Conservation (phyloP, 2,329 filamentous ascomycete genomes). For the Fusarium brachygibbosum region DNA sequence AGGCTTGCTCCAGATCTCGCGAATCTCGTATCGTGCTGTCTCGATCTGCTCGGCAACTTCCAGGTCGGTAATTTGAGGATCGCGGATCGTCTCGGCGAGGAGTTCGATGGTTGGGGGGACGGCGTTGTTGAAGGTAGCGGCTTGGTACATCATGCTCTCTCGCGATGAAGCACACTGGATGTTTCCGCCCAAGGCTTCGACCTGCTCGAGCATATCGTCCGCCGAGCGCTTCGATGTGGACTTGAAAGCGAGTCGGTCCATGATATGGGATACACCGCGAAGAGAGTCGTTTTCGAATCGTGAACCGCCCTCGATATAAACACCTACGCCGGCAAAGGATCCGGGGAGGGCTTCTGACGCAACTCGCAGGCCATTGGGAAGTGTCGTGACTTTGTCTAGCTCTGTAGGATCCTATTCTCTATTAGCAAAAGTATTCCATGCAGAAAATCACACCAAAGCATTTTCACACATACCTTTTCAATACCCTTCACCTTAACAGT, state of each 20-base stretch:
- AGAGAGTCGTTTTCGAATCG: constrained; percentile 90
- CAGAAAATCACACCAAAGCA: not conserved
- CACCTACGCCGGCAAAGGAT: constrained; percentile 93
- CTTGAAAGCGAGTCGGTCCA: constrained; percentile 96
- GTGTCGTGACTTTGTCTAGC: constrained; percentile 86
- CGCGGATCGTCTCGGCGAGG: constrained; percentile 92
- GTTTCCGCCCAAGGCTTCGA: constrained; percentile 92
- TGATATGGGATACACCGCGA: constrained; percentile 93
- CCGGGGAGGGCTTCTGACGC: constrained; percentile 95
- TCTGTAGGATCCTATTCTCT: constrained; percentile 79
- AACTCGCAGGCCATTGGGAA: constrained; percentile 93
- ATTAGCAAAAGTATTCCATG: not conserved
- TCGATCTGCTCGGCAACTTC: constrained; percentile 89
- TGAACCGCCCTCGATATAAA: constrained; percentile 96
- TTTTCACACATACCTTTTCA: constrained; percentile 49
- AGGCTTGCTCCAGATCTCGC: constrained; percentile 97
- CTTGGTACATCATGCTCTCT: constrained; percentile 98
- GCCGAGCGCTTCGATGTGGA: constrained; percentile 78
- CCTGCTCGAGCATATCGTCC: constrained; percentile 87
- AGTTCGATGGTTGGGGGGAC: constrained; percentile 86
- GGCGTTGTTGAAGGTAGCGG: constrained; percentile 94
- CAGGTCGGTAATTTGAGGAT: constrained; percentile 85
- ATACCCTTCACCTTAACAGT: constrained; percentile 55
- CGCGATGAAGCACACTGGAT: constrained; percentile 96
- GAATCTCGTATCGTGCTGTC: constrained; percentile 95